Base-by-base conservation (phyloP, 805 yeast genomes). In the Candida dajiaensis region DNA sequence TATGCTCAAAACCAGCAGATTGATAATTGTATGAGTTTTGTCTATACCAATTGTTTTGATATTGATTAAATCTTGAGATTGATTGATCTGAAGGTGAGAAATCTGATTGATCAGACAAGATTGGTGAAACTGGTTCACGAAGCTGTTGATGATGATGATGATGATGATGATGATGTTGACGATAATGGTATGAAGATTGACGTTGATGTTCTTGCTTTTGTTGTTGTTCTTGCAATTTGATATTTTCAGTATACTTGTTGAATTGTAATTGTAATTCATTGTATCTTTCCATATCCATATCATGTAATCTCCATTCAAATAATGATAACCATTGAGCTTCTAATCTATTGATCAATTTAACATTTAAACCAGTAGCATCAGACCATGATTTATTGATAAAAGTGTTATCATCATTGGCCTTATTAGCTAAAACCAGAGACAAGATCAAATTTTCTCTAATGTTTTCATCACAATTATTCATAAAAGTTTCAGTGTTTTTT, bases 311-410 rank as follows among this genome's bases (percentile, higher is more conserved):
- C 87, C 89, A 84, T 49, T 78, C 67, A 43, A 83, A 72, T 29
- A 72, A 70, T 10, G 61, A 57, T 49, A 88, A 72, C 92, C 95
- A 92, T 40, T 69, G 71, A 45, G 76, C 77, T 69, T 92, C 99
- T 50, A 79, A 68, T 16, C 62, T 58, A 58, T 90, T 89, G 51
- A 92, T 73, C 31, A 74, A 66, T 2, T 60, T 59, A 41, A 87
- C 72, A 7, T 78, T 66, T 51, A 92, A 74, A 18, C 95, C 95
- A 6, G 97, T 86, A n/a, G 97, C 98, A 51, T 89, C 89, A 38
- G 89, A 78, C 99, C 99, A 92, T 8, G 97, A 88, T 59, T 81
- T 83, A 69, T 92, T 92, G 50, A 96, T 89, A 63, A 92, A 92
- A 25, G 97, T 92, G 68, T 92, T 89, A 69, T 92, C 99, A 67